Base-by-base conservation (phyloP, 2,329 filamentous ascomycete species). In the Emergomyces pasteurianus region DNA sequence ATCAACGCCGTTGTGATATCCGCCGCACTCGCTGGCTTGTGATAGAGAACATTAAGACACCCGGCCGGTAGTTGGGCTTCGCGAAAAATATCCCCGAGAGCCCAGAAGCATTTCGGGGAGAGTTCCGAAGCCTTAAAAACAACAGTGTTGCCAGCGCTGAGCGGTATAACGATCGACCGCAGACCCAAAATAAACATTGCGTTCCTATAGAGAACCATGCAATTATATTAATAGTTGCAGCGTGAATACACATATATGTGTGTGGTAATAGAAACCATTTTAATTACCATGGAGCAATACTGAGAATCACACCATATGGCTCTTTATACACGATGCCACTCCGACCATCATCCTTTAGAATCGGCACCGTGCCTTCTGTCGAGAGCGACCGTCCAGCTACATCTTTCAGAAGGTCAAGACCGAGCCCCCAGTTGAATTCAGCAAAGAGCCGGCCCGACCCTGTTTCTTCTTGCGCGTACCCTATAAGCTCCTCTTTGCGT, bases 61-160 rank as follows among this genome's bases (percentile, higher is more conserved):
- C 90, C 90, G 0, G 79, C 78, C 0, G 90, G 90, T 16, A 95
- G 79, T 2, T 90, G 90, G 7, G 89, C 90, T 67, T 90, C 83
- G 61, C 82, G 82, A 69, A 91, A 81, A 42, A 86, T 77, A 26
- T 81, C 80, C 7, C 79, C 84, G 47, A 92, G 77, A 2, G 79
- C 80, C 77, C 81, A 84, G 68, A 85, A 82, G 43, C 79, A 83
- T 56, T 82, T 82, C 0, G 89, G 89, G 1, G 83, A 81, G 9
- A 84, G 67, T 71, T 92, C 89, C 4, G 85, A 83, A 1, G 82
- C 86, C 72, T 92, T 92, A 63, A 92, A 75, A 14, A 92, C 79
- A 21, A 83, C 81, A 0, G 88, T 90, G 73, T 92, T 92, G n/a
- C 89, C 89, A 0, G 83, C 84, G 2, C 81, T 82, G 3, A 94